phyloP scores from a whole-genome alignment of 1,139 yeast species.

The Arxiozyma heterogenica region DNA sequence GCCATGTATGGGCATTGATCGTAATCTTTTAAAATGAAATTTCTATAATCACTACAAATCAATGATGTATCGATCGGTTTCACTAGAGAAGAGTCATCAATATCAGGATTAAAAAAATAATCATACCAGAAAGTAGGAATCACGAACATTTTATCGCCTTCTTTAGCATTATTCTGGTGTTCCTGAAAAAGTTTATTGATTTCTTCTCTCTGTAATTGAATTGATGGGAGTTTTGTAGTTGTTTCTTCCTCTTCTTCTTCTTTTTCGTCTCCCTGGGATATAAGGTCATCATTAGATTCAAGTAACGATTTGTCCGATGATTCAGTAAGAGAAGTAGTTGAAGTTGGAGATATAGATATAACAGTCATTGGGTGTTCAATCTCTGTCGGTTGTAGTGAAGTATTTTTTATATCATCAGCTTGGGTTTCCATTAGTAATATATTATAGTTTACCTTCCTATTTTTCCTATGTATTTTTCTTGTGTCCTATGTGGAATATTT shows the following conservation, averaged over 20 bases:
- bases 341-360: not conserved
- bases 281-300: not conserved
- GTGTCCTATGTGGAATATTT: too few relatives aligned
- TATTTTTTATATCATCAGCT: not conserved
- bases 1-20: constrained; percentile 27
- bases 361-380: not conserved
- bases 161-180: constrained; percentile 15
- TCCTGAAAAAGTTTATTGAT: constrained; percentile 10
- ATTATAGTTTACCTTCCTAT: not conserved
- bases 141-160: constrained; percentile 31
- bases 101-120: constrained; percentile 23
- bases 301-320: not conserved
- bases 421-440: not conserved
- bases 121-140: constrained; percentile 34
- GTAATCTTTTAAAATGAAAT: constrained; percentile 29
- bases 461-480: not conserved
- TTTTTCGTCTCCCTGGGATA: not conserved
- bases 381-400: not conserved
- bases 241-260: not conserved
- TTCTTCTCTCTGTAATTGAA: constrained; percentile 9
- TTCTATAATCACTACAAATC: constrained; percentile 26
- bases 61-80: constrained; percentile 33
- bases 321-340: not conserved
- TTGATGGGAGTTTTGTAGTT: not conserved
- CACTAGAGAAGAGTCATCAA: constrained; percentile 19